Conservation (phyloP, 208 protist species). For the Trypanosoma caninum region DNA sequence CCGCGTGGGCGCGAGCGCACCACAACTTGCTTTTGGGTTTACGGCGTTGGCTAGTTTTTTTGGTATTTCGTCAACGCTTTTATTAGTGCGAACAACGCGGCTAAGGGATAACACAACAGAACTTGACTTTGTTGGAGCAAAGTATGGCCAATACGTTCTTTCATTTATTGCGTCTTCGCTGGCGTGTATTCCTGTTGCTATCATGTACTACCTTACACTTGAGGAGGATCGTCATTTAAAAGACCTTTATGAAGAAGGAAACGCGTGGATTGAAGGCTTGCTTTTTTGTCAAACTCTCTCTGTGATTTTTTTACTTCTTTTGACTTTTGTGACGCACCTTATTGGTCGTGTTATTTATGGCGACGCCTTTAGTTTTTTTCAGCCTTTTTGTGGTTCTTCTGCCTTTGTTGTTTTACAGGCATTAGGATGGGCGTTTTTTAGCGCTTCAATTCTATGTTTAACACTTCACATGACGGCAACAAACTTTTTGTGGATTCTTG, state of each 20-base stretch:
- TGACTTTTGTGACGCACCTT: slow-evolving; percentile 37
- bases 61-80: slow-evolving; percentile 28
- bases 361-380: slow-evolving; percentile 38
- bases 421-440: slow-evolving; percentile 52
- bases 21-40: slow-evolving; percentile 12
- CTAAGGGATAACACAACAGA: slow-evolving; percentile 11
- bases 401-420: slow-evolving; percentile 56
- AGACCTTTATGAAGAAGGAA: background rate
- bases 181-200: slow-evolving; percentile 15
- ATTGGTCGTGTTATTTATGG: slow-evolving; percentile 45
- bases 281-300: slow-evolving; percentile 22
- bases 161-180: slow-evolving; percentile 26
- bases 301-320: slow-evolving; percentile 21
- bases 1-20: slow-evolving; percentile 13
- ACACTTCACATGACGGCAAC: slow-evolving; percentile 43
- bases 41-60: slow-evolving; percentile 21
- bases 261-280: slow-evolving; percentile 10
- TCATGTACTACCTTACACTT: slow-evolving; percentile 5
- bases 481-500: slow-evolving; percentile 20
- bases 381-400: slow-evolving; percentile 24
- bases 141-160: slow-evolving; percentile 34
- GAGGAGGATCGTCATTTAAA: background rate
- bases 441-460: slow-evolving; percentile 31
- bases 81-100: slow-evolving; percentile 53
- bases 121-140: slow-evolving; percentile 27